Conservation (phyloP, 352 stramenopile genomes). For the Globisporangium recalcitrans region DNA sequence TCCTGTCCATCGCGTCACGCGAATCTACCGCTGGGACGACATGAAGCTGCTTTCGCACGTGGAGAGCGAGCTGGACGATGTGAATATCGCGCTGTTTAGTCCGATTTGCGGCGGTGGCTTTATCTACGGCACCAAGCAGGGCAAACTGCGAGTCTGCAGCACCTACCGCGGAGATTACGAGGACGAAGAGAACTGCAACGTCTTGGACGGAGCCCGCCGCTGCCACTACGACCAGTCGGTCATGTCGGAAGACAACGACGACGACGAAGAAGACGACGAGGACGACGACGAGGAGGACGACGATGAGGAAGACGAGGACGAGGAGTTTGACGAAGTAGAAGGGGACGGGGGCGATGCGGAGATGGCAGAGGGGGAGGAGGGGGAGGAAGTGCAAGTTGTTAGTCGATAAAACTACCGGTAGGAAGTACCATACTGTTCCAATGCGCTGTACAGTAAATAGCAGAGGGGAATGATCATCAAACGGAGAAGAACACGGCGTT, state of each 20-base stretch:
- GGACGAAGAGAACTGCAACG: slow-evolving; percentile 79
- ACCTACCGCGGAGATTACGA: slow-evolving; percentile 71
- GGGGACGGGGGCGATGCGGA: slow-evolving; percentile 18
- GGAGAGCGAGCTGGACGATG: slow-evolving; percentile 91
- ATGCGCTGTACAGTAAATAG: slow-evolving; percentile 1
- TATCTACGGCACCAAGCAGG: slow-evolving; percentile 98
- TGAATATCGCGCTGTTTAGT: slow-evolving; percentile 98
- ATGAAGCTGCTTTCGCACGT: slow-evolving; percentile 86
- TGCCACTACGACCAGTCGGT: slow-evolving; percentile 65
- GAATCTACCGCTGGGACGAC: slow-evolving; percentile 87
- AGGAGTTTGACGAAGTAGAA: slow-evolving; percentile 25
- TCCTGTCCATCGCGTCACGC: slow-evolving; percentile 77
- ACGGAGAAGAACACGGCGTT: not conserved
- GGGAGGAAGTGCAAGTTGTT: slow-evolving; percentile 9
- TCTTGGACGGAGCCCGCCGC: slow-evolving; percentile 54
- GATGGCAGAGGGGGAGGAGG: slow-evolving; percentile 15
- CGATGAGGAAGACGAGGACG: slow-evolving; percentile 31
- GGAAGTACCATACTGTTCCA: slow-evolving; percentile 1
- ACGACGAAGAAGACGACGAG: slow-evolving; percentile 47
- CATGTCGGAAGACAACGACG: slow-evolving; percentile 40
- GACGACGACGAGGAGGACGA: slow-evolving; percentile 26
- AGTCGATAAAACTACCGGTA: slow-evolving; percentile 16
- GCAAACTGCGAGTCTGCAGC: slow-evolving; percentile 88
- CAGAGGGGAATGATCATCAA: not conserved
- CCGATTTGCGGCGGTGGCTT: slow-evolving; percentile 94